A percentile compares a stretch with the other conserved stretches of the same genome.
Evolutionary conservation across 2,329 filamentous ascomycete genomes (phyloP).

Genomic region (Exophiala sideris): DNA sequence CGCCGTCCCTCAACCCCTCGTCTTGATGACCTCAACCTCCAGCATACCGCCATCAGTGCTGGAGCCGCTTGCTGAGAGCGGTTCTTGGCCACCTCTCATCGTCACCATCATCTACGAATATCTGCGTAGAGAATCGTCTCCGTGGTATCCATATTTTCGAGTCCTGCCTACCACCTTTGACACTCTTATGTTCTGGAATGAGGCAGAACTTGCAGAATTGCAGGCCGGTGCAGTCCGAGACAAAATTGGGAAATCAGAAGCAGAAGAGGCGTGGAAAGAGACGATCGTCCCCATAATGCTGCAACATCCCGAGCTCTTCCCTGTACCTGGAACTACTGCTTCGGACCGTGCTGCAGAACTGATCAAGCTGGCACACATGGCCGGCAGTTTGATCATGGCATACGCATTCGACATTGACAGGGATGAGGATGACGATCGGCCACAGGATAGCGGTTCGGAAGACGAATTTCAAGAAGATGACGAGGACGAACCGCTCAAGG

Average conservation of each 20-base stretch:
- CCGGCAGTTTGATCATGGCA: conserved; percentile 87
- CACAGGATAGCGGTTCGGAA: neutral
- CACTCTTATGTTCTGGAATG: conserved; percentile 86
- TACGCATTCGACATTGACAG: conserved; percentile 77
- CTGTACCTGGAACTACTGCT: conserved; percentile 32
- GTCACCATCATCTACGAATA: conserved; percentile 77
- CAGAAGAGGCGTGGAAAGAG: conserved; percentile 65
- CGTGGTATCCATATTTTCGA: conserved; percentile 75
- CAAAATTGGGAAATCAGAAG: conserved; percentile 71
- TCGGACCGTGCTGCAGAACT: conserved; percentile 37
- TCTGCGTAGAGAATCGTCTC: conserved; percentile 56
- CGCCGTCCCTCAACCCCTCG: conserved; percentile 67
- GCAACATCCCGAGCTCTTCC: conserved; percentile 42
- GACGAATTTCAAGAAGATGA: conserved; percentile 25
- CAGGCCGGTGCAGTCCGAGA: conserved; percentile 72
- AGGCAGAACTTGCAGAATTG: conserved; percentile 65
- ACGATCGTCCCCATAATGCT: conserved; percentile 53
- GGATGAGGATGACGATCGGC: conserved; percentile 16
- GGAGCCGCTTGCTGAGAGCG: conserved; percentile 49
- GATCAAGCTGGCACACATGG: conserved; percentile 64
- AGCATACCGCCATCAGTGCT: conserved; percentile 59
- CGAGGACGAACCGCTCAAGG: conserved; percentile 58
- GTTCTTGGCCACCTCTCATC: conserved; percentile 61
- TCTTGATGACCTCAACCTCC: conserved; percentile 73
- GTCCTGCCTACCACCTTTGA: conserved; percentile 70